Percentiles rank a stretch among this genome's conserved stretches.
Conservation (phyloP, 306 rosid species). For the Acacia melanoxylon region DNA sequence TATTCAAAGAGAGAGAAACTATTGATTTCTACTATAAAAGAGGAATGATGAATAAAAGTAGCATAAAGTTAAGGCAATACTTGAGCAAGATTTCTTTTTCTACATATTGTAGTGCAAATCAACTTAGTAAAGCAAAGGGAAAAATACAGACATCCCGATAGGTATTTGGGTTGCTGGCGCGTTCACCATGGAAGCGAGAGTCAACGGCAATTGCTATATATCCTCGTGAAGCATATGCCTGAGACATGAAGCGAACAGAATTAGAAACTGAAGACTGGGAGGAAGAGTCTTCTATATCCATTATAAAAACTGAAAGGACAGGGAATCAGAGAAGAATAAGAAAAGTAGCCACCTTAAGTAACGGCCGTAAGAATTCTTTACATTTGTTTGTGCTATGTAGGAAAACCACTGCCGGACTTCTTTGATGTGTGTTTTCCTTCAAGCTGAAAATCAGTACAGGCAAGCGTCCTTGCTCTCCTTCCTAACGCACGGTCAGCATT, state of each 20-base stretch:
- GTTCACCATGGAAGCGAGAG: constrained; percentile 97
- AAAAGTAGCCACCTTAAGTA: constrained; percentile 65
- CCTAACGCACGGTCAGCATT: constrained; percentile 41
- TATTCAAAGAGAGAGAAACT: not conserved
- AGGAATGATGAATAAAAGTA: not conserved
- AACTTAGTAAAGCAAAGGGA: constrained; percentile 11
- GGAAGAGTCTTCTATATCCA: constrained; percentile 7
- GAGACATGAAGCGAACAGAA: constrained; percentile 21
- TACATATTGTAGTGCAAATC: not conserved
- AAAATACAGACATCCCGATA: constrained; percentile 60
- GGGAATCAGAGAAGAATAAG: constrained; percentile 1
- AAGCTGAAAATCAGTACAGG: constrained; percentile 73
- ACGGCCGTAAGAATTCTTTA: constrained; percentile 78
- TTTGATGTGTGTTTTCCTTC: constrained; percentile 51
- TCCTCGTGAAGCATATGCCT: constrained; percentile 97
- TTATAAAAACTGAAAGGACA: not conserved
- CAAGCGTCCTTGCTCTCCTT: constrained; percentile 87
- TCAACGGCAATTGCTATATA: constrained; percentile 75
- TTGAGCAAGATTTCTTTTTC: not conserved
- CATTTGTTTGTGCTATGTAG: constrained; percentile 70
- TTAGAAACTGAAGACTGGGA: not conserved
- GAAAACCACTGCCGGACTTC: constrained; percentile 74
- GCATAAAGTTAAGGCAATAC: not conserved
- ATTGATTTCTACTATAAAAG: constrained; percentile 7
- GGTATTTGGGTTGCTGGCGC: constrained; percentile 63